Evolutionary conservation across 306 rosid genomes (phyloP), one percentile per base, ranked within the genome.

Genomic region (Herpetospermum pedunculosum): DNA sequence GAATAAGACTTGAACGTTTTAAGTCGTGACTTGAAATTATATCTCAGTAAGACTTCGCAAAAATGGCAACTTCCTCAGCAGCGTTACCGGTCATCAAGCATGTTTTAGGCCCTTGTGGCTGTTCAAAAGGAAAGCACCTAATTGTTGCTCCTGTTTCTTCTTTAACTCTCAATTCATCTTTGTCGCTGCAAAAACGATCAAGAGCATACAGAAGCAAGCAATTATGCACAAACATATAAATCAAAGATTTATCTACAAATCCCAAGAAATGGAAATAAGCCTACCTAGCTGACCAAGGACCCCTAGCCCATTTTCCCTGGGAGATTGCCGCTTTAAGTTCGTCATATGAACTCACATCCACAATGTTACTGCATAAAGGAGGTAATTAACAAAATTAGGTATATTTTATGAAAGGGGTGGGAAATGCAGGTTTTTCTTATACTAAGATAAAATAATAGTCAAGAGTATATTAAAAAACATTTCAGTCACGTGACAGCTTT

Each of bases 131-230:
- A 80, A 85, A 91, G 77, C 98, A 94, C 86, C 98, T 88, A 35
- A 94, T 85, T 74, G 98, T 94, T 76, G 98, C 98, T 48, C 97
- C 96, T 0, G 97, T 94, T 83, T 94, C 99, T 84, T 94, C 99
- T 76, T 91, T 91, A 65, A 94, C 96, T 88, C 86, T 89, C 79
- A 84, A 71, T 80, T 91, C 99, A 12, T 89, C 95, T 74, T 78
- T 85, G 75, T 91, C 87, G 58, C 98, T 94, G 89, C 29, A 34
- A 53, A 77, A 82, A 82, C 19, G 50, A 46, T 54, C 21, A 32
- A 30, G 26, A 41, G 16, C 29, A 25, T 58, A 30, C 10, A 6
- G 1, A 26, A 57, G 38, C 50, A 68, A 26, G n/a, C 35, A 25
- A 70, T n/a, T 13, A 29, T 13, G 7, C 40, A n/a, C 28, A 55